These are phyloP conservation scores for Wickerhamomyces sp. DNA, from an alignment of 1,139 yeast genomes.

Conservation along the genomic window DNA sequence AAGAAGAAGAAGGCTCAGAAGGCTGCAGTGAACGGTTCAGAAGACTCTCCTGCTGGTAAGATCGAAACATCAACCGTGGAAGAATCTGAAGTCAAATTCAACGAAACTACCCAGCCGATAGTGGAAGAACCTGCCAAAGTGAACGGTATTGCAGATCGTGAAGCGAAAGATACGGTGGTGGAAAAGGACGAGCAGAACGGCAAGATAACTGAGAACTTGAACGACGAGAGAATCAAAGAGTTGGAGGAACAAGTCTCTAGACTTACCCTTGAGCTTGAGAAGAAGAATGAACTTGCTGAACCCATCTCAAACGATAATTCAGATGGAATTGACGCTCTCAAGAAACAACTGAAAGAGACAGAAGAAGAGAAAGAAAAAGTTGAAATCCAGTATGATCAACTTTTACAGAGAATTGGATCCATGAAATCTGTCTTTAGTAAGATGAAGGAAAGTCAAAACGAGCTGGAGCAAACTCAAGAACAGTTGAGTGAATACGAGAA, in stretches of 20 bases:
- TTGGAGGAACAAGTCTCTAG: conserved; percentile 21
- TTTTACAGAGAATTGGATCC: conserved; percentile 68
- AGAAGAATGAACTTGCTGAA: conserved; percentile 2
- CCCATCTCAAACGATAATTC: conserved; percentile 1
- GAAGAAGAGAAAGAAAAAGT: conserved; percentile 60
- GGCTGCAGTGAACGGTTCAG: conserved; percentile 4
- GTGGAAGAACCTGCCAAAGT: neutral
- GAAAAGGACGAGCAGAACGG: conserved; percentile 7
- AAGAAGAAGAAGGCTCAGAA: conserved; percentile 8
- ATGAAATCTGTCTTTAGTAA: conserved; percentile 75
- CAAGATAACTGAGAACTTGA: conserved; percentile 3
- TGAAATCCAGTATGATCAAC: conserved; percentile 68
- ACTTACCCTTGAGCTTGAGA: conserved; percentile 23
- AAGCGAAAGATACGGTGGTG: conserved; percentile 6
- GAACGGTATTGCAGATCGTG: conserved; percentile 7
- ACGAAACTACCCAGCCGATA: too few relatives aligned
- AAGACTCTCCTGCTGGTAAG: too few relatives aligned
- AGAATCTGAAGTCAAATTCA: too few relatives aligned
- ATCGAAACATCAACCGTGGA: too few relatives aligned
- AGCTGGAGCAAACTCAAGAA: conserved; percentile 54
- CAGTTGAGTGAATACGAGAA: conserved; percentile 31
- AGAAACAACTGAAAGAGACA: conserved; percentile 33
- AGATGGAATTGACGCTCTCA: conserved; percentile 22
- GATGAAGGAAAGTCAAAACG: conserved; percentile 72
- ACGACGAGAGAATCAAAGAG: conserved; percentile 6